These are phyloP conservation scores for Chaetoscypha palmicola DNA, from an alignment of 2,329 filamentous ascomycete genomes.

Conservation along the genomic window DNA sequence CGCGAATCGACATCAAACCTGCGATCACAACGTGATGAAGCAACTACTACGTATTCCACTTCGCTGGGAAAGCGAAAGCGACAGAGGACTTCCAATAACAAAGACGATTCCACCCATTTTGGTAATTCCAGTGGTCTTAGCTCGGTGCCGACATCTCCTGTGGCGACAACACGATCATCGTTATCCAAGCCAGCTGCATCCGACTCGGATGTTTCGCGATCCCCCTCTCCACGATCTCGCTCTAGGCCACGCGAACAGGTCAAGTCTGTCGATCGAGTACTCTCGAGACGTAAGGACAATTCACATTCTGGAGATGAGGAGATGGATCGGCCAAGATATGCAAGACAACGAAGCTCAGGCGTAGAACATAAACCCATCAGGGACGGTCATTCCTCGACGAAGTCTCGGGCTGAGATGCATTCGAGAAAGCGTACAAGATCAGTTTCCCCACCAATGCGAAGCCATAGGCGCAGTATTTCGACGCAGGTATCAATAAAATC, in stretches of 20 bases:
- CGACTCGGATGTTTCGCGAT: conserved; percentile 43
- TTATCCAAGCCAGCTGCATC: conserved; percentile 38
- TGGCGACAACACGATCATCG: conserved; percentile 26
- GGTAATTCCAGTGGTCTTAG: conserved; percentile 47
- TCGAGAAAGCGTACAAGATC: conserved; percentile 36
- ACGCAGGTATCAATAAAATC: conserved; percentile 52
- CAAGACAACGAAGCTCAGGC: conserved; percentile 23
- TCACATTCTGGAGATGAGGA: conserved; percentile 26
- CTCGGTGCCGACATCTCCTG: conserved; percentile 51
- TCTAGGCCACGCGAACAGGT: conserved; percentile 25
- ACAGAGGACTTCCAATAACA: conserved; percentile 18
- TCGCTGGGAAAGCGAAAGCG: conserved; percentile 46
- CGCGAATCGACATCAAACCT: conserved; percentile 1
- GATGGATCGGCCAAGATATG: conserved; percentile 10
- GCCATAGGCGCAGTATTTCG: conserved; percentile 57
- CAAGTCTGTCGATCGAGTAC: conserved; percentile 33
- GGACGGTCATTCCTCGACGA: conserved; percentile 17
- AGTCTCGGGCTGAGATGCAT: conserved; percentile 14
- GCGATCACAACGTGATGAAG: conserved; percentile 23
- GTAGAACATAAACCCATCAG: conserved; percentile 20
- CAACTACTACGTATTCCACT: conserved; percentile 25
- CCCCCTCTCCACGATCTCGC: conserved; percentile 25
- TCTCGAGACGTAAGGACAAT: conserved; percentile 35
- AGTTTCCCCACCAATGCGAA: conserved; percentile 50
- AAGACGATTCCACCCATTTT: conserved; percentile 20